Conservation (phyloP, 768 basidiomycete species). For the Grammothele lineata region DNA sequence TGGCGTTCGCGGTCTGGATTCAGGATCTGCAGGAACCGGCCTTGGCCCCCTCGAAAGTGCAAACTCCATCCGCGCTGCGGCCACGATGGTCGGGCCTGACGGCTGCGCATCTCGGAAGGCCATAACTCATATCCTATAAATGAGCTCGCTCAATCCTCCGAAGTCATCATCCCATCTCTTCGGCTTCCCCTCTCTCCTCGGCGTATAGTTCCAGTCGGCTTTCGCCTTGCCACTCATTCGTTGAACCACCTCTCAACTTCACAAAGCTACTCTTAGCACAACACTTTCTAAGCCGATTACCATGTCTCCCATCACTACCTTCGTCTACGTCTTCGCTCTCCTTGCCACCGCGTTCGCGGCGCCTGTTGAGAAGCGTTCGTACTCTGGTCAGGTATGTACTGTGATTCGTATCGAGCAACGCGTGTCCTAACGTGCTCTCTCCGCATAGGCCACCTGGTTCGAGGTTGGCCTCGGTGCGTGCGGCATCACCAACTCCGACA, state of each 20-base stretch:
- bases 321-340: conserved; percentile 35
- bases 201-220: not conserved
- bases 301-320: conserved; percentile 35
- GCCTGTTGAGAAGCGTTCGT: conserved; percentile 51
- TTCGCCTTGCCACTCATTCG: not conserved
- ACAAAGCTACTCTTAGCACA: not conserved
- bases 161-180: not conserved
- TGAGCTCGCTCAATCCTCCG: not conserved
- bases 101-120: no score
- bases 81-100: no score
- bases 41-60: no score
- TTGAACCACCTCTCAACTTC: not conserved
- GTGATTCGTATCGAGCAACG: no score
- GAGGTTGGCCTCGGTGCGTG: conserved; percentile 55
- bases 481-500: conserved; percentile 44
- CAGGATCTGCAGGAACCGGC: no score
- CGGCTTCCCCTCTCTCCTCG: not conserved
- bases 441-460: conserved; percentile 4
- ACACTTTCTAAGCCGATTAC: conserved; percentile 8
- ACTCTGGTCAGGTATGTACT: conserved; percentile 49
- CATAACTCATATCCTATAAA: no score
- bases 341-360: conserved; percentile 41
- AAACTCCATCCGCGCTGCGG: no score
- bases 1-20: no score
- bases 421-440: not conserved